A percentile compares a stretch with the other conserved stretches of the same genome.
Conservation (phyloP, 805 yeast species). For the Teunomyces panamensis region DNA sequence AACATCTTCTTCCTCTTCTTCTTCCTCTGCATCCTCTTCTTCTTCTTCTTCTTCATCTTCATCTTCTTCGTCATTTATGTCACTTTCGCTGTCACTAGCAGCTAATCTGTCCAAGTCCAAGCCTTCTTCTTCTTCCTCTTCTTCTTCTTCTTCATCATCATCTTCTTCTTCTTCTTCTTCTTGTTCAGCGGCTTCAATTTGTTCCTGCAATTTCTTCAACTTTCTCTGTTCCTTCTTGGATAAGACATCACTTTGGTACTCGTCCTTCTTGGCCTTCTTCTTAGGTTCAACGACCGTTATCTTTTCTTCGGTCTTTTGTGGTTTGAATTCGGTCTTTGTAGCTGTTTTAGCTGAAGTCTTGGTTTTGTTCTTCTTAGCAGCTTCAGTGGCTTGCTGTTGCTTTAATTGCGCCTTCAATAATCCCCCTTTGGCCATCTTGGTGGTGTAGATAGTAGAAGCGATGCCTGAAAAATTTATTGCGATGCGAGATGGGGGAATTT, state of each 20-base stretch:
- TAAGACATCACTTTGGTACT: slow-evolving; percentile 47
- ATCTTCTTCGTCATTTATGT: slow-evolving; percentile 37
- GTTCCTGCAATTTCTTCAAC: slow-evolving; percentile 47
- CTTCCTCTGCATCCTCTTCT: slow-evolving; percentile 57
- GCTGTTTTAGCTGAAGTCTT: slow-evolving; percentile 13
- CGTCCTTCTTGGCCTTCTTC: slow-evolving; percentile 26
- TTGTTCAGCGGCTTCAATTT: slow-evolving; percentile 25
- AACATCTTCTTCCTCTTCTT: slow-evolving; percentile 71
- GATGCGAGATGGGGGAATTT: slow-evolving; percentile 8
- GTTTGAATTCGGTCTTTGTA: slow-evolving; percentile 6
- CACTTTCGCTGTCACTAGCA: slow-evolving; percentile 51
- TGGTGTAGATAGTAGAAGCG: slow-evolving; percentile 6
- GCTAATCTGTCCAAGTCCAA: slow-evolving; percentile 55
- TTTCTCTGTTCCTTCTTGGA: slow-evolving; percentile 65
- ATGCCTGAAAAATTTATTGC: slow-evolving; percentile 10
- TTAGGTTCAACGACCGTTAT: slow-evolving; percentile 9
- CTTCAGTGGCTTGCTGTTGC: slow-evolving; percentile 22
- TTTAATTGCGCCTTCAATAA: slow-evolving; percentile 31
- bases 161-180: slow-evolving; percentile 31
- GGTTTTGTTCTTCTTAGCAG: slow-evolving; percentile 22
- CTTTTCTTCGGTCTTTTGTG: slow-evolving; percentile 10
- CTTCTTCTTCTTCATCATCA: slow-evolving; percentile 28
- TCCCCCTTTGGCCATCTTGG: slow-evolving; percentile 29
- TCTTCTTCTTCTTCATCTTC: slow-evolving; percentile 64
- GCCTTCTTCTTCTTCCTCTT: slow-evolving; percentile 39